These are phyloP conservation scores for Lachnellula occidentalis DNA, from an alignment of 2,329 filamentous ascomycete genomes.

Conservation along the genomic window DNA sequence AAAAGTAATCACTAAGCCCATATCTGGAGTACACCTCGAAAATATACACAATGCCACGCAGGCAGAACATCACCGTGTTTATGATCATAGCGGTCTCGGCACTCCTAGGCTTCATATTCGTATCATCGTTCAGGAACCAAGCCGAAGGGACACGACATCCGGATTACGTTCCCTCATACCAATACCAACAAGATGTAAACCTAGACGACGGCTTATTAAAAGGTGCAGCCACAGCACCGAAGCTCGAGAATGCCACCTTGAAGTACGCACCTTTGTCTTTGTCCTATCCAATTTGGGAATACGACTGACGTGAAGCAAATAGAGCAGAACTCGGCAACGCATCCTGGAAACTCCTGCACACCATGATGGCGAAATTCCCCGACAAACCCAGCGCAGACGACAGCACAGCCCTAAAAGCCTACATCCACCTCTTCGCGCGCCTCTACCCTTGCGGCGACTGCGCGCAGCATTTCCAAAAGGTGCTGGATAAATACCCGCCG, in stretches of 20 bases:
- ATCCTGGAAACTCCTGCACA: constrained; percentile 66
- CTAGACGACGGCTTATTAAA: constrained; percentile 48
- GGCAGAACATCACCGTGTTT: constrained; percentile 46
- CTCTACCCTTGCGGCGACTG: constrained; percentile 68
- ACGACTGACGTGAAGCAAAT: constrained; percentile 6
- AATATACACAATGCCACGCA: constrained; percentile 27
- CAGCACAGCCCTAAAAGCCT: constrained; percentile 56
- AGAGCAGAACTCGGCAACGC: constrained; percentile 58
- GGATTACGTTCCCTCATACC: constrained; percentile 14
- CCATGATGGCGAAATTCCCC: constrained; percentile 65
- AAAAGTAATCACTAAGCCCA: background rate
- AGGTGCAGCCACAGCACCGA: constrained; percentile 70
- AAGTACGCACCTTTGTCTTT: constrained; percentile 48
- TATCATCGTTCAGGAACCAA: constrained; percentile 35
- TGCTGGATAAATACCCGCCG: constrained; percentile 58
- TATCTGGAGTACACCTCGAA: background rate
- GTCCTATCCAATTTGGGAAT: background rate
- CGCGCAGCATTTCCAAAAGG: constrained; percentile 58
- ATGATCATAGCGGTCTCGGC: constrained; percentile 51
- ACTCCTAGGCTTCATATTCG: constrained; percentile 54
- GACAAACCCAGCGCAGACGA: constrained; percentile 59
- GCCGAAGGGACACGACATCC: constrained; percentile 17
- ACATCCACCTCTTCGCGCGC: constrained; percentile 61
- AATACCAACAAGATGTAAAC: constrained; percentile 15
- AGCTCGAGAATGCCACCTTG: constrained; percentile 74